Percentiles rank a stretch among this genome's conserved stretches.
Evolutionary conservation across 2,329 filamentous ascomycete genomes (phyloP).

Genomic region (Aureobasidium leucospermi): DNA sequence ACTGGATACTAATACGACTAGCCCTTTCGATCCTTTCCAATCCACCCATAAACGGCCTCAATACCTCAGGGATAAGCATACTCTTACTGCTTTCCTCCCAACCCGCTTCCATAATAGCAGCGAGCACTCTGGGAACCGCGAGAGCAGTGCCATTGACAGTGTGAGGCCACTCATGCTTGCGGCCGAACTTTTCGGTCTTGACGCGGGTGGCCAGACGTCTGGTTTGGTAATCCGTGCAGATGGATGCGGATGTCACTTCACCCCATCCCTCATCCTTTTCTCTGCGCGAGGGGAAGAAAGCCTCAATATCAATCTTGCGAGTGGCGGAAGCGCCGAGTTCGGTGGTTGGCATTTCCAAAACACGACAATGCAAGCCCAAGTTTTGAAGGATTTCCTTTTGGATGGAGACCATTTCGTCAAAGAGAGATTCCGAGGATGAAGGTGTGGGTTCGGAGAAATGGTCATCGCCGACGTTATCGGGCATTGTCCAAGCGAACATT

Average conservation of each 20-base stretch:
- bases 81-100: conserved; percentile 65
- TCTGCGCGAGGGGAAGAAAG: conserved; percentile 76
- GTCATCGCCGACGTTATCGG: conserved; percentile 35
- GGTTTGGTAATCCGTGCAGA: conserved; percentile 92
- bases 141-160: conserved; percentile 93
- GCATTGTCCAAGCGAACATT: conserved; percentile 84
- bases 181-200: conserved; percentile 39
- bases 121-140: conserved; percentile 81
- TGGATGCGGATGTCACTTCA: conserved; percentile 82
- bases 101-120: conserved; percentile 81
- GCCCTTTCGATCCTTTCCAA: conserved; percentile 54
- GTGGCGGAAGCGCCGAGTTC: conserved; percentile 85
- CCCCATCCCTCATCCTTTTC: conserved; percentile 70
- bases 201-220: conserved; percentile 71
- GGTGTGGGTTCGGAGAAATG: conserved; percentile 21
- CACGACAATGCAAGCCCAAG: conserved; percentile 74
- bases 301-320: conserved; percentile 89
- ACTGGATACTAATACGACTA: conserved; percentile 11
- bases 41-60: conserved; percentile 80
- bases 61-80: conserved; percentile 69
- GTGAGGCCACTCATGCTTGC: conserved; percentile 67
- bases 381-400: conserved; percentile 75
- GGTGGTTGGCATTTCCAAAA: conserved; percentile 83
- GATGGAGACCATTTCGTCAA: conserved; percentile 78
- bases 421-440: conserved; percentile 50